Evolutionary conservation across 345 rosid genomes (phyloP).

Genomic region (Gossypium australe): DNA sequence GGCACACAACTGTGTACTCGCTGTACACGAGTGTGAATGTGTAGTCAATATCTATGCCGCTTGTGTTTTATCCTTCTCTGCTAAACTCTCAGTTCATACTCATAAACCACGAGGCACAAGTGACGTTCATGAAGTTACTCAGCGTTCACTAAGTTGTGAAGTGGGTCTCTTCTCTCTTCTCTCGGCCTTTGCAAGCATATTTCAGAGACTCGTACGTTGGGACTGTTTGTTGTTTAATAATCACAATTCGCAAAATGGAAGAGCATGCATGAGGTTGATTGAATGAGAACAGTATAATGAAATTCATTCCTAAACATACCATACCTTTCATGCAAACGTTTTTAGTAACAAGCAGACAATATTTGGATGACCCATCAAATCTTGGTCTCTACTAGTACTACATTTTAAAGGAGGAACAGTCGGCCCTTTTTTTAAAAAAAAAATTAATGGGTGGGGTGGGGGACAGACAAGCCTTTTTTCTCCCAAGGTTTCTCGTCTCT

Average conservation of each 20-base stretch:
- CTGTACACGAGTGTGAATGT: background rate
- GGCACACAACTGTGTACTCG: background rate
- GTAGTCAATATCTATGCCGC: constrained; percentile 1
- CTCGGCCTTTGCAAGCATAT: background rate
- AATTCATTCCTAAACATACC: background rate
- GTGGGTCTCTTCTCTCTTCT: background rate
- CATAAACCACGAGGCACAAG: background rate
- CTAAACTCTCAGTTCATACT: background rate
- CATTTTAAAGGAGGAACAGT: background rate
- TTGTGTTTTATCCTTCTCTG: background rate
- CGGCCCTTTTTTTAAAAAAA: background rate
- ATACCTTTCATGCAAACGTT: background rate
- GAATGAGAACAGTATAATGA: background rate
- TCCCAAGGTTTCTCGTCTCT: background rate
- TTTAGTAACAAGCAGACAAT: background rate
- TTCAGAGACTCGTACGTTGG: background rate
- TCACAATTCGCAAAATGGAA: background rate
- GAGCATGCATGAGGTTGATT: background rate
- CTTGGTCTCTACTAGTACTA: no score
- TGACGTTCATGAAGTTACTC: background rate
- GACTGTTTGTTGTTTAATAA: background rate
- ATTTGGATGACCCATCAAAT: background rate
- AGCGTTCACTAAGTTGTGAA: background rate
- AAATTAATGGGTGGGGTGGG: background rate
- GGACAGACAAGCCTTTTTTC: background rate